Evolutionary conservation across 106 monocot species (phyloP), one percentile per base, ranked within the genome.

Genomic region (Acanthochlamys bracteata): DNA sequence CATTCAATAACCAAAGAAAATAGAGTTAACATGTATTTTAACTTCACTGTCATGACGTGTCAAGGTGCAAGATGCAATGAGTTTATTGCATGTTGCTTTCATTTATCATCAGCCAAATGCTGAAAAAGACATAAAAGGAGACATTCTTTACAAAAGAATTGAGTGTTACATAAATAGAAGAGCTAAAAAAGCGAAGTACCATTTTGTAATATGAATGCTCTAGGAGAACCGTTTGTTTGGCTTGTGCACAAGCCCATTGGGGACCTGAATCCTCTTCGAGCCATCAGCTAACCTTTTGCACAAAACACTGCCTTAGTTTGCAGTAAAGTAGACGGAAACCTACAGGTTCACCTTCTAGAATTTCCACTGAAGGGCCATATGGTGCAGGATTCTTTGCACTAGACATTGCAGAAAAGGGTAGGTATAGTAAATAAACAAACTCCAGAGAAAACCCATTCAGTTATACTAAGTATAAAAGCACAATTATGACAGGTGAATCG

Each of bases 281-380:
- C 82, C 84, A 77, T 92, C 92, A 23, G 88, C 92, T 66, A 88
- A 53, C n/a, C 92, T 69, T 70, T 92, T 88, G 68, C 77, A 70
- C 39, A 64, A 77, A 22, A 82, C 61, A 53, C 67, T 61, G 56
- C 71, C 76, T 49, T 77, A 73, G 20, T 58, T 63, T 1, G 56
- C 25, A 62, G 78, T 61, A 63, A 75, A 79, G 41, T 85, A 79
- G 63, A 79, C 82, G 16, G 79, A 74, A 58, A 92, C 79, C 92
- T 92, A 61, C 58, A 79, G 39, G 17, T 16, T 20, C 17, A 56
- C 51, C 51, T 51, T 51, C 51, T 51, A 51, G 13, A 15, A 19
- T 15, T 51, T 51, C 10, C 51, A 51, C n/a, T 51, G n/a, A 51
- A 51, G 51, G 3, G 51, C 51, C 51, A 15, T 51, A 19, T 1